Evolutionary conservation across 2,329 filamentous ascomycete species (phyloP).

Genomic region (Mollisiaceae sp.): DNA sequence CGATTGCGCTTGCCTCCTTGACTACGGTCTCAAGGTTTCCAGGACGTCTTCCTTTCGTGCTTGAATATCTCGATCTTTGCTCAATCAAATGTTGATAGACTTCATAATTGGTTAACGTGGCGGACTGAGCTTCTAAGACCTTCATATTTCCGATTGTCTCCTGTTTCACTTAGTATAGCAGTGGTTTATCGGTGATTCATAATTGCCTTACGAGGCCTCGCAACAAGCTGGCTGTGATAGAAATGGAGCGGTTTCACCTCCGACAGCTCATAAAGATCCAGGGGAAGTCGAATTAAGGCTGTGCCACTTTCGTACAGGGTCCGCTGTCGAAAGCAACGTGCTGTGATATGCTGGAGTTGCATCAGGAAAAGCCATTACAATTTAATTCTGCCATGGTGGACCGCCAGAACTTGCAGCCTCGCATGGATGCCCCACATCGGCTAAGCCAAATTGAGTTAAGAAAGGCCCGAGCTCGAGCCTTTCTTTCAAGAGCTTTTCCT

Average conservation of each 20-base stretch:
- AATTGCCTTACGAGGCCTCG: not conserved
- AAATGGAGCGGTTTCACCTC: not conserved
- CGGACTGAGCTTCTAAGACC: constrained; percentile 73
- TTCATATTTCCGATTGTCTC: constrained; percentile 53
- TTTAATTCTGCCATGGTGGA: not conserved
- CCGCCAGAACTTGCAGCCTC: constrained; percentile 7
- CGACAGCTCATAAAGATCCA: not conserved
- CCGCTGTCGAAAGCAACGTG: not conserved
- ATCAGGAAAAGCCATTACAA: not conserved
- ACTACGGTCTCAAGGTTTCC: constrained; percentile 65
- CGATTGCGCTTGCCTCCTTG: constrained; percentile 59
- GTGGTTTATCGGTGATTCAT: not conserved
- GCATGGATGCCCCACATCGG: constrained; percentile 1
- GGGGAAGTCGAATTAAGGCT: not conserved
- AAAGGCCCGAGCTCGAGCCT: constrained; percentile 3
- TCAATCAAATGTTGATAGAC: constrained; percentile 69
- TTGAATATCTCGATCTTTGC: constrained; percentile 47
- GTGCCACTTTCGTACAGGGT: not conserved
- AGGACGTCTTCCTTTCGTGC: constrained; percentile 48
- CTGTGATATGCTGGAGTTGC: not conserved
- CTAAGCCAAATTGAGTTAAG: constrained; percentile 2
- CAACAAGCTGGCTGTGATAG: not conserved
- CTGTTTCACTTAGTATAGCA: constrained; percentile 5
- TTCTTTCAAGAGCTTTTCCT: constrained; percentile 6
- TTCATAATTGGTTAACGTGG: constrained; percentile 74